Evolutionary conservation across 2,329 filamentous ascomycete species (phyloP).

Genomic region (Blastomyces silverae): DNA sequence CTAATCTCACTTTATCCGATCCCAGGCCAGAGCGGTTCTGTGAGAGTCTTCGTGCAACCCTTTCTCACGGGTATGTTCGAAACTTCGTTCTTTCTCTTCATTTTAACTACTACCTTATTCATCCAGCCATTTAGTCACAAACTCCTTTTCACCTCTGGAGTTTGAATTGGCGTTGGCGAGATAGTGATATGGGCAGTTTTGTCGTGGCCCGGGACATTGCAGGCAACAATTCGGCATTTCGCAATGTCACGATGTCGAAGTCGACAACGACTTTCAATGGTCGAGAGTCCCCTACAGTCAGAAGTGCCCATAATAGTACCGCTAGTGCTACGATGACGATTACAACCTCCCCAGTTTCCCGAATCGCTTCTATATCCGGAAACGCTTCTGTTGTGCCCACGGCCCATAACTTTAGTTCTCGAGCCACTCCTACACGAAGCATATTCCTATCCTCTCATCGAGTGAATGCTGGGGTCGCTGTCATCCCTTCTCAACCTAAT

Average conservation of each 20-base stretch:
- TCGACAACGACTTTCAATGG: constrained; percentile 25
- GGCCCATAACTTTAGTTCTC: background rate
- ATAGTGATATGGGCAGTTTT: background rate
- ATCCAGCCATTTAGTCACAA: background rate
- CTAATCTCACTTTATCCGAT: background rate
- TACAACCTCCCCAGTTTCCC: background rate
- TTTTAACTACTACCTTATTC: background rate
- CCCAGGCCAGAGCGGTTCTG: background rate
- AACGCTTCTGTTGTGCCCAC: background rate
- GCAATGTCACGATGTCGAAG: constrained; percentile 26
- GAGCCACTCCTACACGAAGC: background rate
- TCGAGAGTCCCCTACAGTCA: constrained; percentile 26
- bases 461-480: background rate
- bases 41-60: background rate
- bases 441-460: background rate
- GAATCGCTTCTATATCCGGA: background rate
- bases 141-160: background rate
- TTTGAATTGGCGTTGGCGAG: background rate
- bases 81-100: constrained; percentile 11
- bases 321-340: background rate
- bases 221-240: constrained; percentile 12
- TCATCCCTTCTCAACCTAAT: constrained; percentile 1
- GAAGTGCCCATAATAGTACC: constrained; percentile 18
- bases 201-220: too few species aligned
- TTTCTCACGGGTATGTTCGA: background rate